Evolutionary conservation across 177 flowering plant genomes (phyloP).

Genomic region (Vitis hybrid): DNA sequence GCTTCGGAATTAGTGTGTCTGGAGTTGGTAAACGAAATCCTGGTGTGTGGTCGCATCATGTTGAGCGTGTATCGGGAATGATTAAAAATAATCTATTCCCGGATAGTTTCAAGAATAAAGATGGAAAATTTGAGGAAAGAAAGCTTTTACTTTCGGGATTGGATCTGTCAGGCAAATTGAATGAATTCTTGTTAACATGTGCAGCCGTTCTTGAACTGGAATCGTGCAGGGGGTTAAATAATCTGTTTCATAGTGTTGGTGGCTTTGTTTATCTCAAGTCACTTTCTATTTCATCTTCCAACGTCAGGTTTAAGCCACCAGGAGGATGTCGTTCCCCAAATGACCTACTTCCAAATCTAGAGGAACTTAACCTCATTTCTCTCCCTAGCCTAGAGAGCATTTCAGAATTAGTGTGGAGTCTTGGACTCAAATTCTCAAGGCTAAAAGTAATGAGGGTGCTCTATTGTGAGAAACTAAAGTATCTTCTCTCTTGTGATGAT

Average conservation of each 20-base stretch:
- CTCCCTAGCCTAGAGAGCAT: not conserved
- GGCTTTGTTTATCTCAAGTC: conserved; percentile 1
- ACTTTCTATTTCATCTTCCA: not conserved
- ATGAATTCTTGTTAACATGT: too few species aligned
- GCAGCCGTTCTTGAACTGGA: too few species aligned
- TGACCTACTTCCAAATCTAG: conserved; percentile 13
- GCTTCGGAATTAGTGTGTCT: too few species aligned
- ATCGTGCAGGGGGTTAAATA: too few species aligned
- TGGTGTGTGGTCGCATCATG: too few species aligned
- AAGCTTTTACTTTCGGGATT: too few species aligned
- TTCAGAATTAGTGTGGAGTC: conserved; percentile 4
- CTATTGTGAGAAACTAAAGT: not conserved
- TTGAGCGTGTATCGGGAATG: too few species aligned
- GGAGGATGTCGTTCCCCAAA: conserved; percentile 6
- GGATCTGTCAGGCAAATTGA: too few species aligned
- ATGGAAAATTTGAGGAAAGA: too few species aligned
- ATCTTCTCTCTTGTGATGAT: not conserved
- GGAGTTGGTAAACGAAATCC: too few species aligned
- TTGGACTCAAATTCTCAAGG: conserved; percentile 6
- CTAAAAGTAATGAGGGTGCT: not conserved
- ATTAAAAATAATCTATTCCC: too few species aligned
- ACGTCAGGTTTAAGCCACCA: not conserved
- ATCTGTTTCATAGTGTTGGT: conserved; percentile 3
- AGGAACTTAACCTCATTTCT: conserved; percentile 7
- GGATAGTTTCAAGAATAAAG: too few species aligned